These are phyloP conservation scores for Aspergillus jensenii DNA, from an alignment of 2,329 filamentous ascomycete genomes.

Conservation along the genomic window DNA sequence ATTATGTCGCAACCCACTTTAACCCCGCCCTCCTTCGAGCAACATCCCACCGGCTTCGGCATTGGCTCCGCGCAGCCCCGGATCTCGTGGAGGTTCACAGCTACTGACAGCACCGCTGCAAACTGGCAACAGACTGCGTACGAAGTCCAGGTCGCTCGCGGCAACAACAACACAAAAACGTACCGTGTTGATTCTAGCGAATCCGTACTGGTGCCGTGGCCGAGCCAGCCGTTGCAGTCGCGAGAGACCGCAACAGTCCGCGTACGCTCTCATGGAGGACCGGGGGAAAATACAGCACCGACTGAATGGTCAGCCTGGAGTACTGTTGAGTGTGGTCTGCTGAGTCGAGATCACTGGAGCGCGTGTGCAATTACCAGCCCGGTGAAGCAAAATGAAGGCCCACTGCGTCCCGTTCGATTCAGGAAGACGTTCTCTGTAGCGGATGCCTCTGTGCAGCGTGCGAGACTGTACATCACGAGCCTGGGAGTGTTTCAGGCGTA, in stretches of 20 bases:
- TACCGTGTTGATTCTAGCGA: slow-evolving; percentile 16
- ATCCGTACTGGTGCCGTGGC: slow-evolving; percentile 30
- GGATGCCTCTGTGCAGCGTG: slow-evolving; percentile 18
- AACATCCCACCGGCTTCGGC: slow-evolving; percentile 22
- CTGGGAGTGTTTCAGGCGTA: slow-evolving; percentile 49
- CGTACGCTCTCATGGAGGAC: slow-evolving; percentile 15
- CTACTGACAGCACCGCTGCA: slow-evolving; percentile 1
- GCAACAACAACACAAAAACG: slow-evolving; percentile 1
- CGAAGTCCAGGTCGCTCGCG: slow-evolving; percentile 21
- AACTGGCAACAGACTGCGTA: slow-evolving; percentile 29
- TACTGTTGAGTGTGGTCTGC: slow-evolving; percentile 35
- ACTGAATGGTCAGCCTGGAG: slow-evolving; percentile 19
- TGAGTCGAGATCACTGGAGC: slow-evolving; percentile 34
- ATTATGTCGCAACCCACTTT: slow-evolving; percentile 1
- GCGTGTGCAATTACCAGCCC: slow-evolving; percentile 18
- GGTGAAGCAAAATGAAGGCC: slow-evolving; percentile 17
- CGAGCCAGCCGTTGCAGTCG: slow-evolving; percentile 20
- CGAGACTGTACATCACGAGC: slow-evolving; percentile 50
- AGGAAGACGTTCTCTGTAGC: slow-evolving; percentile 31
- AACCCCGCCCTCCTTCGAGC: slow-evolving; percentile 1
- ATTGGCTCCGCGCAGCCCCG: slow-evolving; percentile 23
- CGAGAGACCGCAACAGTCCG: slow-evolving; percentile 18
- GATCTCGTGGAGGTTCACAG: slow-evolving; percentile 28
- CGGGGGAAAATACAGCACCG: neutral
- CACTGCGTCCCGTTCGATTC: slow-evolving; percentile 35